Conservation (phyloP, 2,329 filamentous ascomycete genomes). For the Colletotrichum phormii region DNA sequence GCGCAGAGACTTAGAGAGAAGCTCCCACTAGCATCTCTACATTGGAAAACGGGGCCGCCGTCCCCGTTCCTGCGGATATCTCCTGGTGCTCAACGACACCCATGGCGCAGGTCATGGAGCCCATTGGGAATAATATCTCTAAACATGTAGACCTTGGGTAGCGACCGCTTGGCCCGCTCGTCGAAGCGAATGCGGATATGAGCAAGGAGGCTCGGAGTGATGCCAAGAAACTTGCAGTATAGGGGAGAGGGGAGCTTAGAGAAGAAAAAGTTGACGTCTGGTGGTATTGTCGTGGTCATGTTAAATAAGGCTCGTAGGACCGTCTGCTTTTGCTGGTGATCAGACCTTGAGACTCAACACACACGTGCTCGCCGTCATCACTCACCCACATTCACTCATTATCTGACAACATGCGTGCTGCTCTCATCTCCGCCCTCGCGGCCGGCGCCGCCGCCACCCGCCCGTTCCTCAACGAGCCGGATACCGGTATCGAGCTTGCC, state of each 20-base stretch:
- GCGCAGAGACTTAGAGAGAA: background rate
- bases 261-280: background rate
- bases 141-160: background rate
- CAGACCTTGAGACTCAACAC: background rate
- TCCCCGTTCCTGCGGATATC: background rate
- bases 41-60: slow-evolving; percentile 10
- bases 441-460: slow-evolving; percentile 54
- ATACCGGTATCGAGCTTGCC: slow-evolving; percentile 56
- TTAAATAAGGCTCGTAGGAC: slow-evolving; percentile 29
- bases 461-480: slow-evolving; percentile 57
- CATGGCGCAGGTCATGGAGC: slow-evolving; percentile 35
- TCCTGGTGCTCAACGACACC: slow-evolving; percentile 2
- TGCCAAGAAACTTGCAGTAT: background rate
- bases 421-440: slow-evolving; percentile 44
- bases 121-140: background rate
- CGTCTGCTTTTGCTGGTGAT: background rate
- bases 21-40: background rate
- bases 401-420: slow-evolving; percentile 42
- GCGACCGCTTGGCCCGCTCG: slow-evolving; percentile 13
- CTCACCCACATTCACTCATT: slow-evolving; percentile 29
- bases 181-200: slow-evolving; percentile 18
- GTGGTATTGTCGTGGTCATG: background rate
- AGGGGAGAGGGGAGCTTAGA: slow-evolving; percentile 2
- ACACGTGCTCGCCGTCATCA: slow-evolving; percentile 7
- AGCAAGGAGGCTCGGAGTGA: slow-evolving; percentile 1